A percentile compares a stretch with the other conserved stretches of the same genome.
Evolutionary conservation across 2,329 filamentous ascomycete species (phyloP).

Genomic region (Fusarium torulosum): DNA sequence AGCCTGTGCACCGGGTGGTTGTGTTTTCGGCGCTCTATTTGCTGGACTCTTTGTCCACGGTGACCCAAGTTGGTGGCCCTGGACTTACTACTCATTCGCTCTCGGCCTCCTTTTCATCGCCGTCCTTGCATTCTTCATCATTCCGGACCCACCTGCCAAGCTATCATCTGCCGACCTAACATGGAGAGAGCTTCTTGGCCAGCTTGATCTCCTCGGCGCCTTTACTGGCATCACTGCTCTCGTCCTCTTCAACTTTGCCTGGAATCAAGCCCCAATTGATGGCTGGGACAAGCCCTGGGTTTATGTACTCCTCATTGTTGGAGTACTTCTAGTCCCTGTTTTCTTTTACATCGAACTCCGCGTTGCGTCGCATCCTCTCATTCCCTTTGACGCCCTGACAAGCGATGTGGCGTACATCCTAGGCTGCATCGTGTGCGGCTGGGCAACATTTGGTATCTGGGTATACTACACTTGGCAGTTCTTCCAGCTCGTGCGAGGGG

Average conservation of each 20-base stretch:
- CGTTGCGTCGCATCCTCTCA: conserved; percentile 62
- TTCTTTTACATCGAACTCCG: conserved; percentile 70
- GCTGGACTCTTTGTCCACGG: conserved; percentile 55
- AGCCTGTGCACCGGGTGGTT: conserved; percentile 61
- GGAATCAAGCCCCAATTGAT: conserved; percentile 72
- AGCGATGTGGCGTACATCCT: conserved; percentile 67
- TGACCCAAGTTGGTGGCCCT: conserved; percentile 60
- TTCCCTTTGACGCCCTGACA: conserved; percentile 66
- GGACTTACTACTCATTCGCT: conserved; percentile 60
- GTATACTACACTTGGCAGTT: conserved; percentile 65
- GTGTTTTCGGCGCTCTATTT: conserved; percentile 57
- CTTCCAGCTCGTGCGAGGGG: conserved; percentile 58
- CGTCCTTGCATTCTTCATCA: conserved; percentile 49
- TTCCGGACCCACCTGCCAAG: conserved; percentile 51
- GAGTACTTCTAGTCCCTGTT: conserved; percentile 63
- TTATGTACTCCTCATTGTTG: conserved; percentile 69
- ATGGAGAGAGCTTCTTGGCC: conserved; percentile 40
- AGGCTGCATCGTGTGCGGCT: conserved; percentile 65
- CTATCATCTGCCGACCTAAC: conserved; percentile 22
- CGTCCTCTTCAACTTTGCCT: conserved; percentile 74
- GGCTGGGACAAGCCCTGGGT: conserved; percentile 70
- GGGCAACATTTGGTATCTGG: conserved; percentile 67
- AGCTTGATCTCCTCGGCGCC: conserved; percentile 58
- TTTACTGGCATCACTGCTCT: conserved; percentile 65
- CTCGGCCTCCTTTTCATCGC: conserved; percentile 53